phyloP scores from a whole-genome alignment of 1,284 basidiomycete genomes.

The Salmacisia buchloeana region DNA sequence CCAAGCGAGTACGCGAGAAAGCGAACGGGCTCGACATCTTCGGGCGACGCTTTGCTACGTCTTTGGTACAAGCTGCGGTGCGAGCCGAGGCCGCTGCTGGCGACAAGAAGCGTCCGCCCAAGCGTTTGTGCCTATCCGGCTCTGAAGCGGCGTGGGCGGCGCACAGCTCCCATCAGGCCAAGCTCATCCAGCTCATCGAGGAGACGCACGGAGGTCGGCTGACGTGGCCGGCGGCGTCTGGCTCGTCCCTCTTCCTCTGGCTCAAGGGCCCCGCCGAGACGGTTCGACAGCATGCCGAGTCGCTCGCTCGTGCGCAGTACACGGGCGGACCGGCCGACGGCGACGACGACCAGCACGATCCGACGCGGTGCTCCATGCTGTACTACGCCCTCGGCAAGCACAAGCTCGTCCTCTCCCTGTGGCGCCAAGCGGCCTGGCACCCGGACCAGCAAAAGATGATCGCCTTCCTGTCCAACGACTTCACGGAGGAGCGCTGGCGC shows the following conservation, averaged over 20 bases:
- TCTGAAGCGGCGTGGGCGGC: conserved; percentile 65
- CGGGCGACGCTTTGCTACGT: no score
- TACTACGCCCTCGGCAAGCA: conserved; percentile 92
- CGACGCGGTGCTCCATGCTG: conserved; percentile 78
- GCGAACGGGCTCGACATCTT: no score
- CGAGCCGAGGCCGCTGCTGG: conserved; percentile 59
- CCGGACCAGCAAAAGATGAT: conserved; percentile 84
- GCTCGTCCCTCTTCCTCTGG: conserved; percentile 83
- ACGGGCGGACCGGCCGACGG: conserved; percentile 66
- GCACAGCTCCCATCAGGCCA: conserved; percentile 82
- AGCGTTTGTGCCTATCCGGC: conserved; percentile 66
- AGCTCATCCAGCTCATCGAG: conserved; percentile 68
- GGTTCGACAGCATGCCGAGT: conserved; percentile 66
- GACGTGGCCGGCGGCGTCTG: conserved; percentile 77
- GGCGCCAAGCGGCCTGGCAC: conserved; percentile 92
- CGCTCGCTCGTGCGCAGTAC: conserved; percentile 87
- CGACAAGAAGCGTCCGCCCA: conserved; percentile 63
- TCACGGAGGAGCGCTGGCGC: conserved; percentile 75
- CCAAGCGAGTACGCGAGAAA: no score
- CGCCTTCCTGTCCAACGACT: conserved; percentile 88
- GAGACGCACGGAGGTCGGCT: conserved; percentile 73
- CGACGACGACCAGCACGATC: conserved; percentile 60
- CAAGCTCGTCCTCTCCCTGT: conserved; percentile 84
- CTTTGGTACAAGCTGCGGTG: no score
- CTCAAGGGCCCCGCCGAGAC: conserved; percentile 60